These are phyloP conservation scores for Tetramitus jugosus DNA, from an alignment of 208 protist genomes.

Conservation along the genomic window DNA sequence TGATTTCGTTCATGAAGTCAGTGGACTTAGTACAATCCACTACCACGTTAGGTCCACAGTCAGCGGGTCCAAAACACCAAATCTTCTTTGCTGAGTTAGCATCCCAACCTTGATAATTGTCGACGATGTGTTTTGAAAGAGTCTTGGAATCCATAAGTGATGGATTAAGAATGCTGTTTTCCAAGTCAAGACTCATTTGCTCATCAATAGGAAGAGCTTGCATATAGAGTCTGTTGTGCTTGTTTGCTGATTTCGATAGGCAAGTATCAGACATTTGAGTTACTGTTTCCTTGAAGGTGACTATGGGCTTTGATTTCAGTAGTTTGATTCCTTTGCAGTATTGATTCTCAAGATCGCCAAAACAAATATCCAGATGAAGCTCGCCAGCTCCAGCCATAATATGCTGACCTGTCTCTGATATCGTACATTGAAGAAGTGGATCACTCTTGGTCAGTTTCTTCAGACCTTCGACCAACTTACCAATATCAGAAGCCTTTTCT, in stretches of 20 bases:
- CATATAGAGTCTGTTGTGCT: constrained; percentile 49
- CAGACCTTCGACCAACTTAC: constrained; percentile 63
- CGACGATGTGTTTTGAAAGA: constrained; percentile 41
- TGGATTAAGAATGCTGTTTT: constrained; percentile 30
- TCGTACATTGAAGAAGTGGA: constrained; percentile 36
- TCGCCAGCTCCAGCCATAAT: constrained; percentile 55
- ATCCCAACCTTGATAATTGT: constrained; percentile 64
- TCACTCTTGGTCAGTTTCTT: constrained; percentile 63
- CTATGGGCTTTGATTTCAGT: constrained; percentile 41
- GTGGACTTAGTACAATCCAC: constrained; percentile 43
- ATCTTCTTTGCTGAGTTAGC: constrained; percentile 30
- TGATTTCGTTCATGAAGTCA: constrained; percentile 48
- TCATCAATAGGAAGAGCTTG: constrained; percentile 35
- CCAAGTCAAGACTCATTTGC: constrained; percentile 42
- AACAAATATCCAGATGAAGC: constrained; percentile 52
- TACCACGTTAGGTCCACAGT: constrained; percentile 43
- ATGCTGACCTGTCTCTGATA: constrained; percentile 37
- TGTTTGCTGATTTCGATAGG: constrained; percentile 54
- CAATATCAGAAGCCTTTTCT: constrained; percentile 47
- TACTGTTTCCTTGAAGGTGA: constrained; percentile 51
- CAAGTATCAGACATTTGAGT: constrained; percentile 1
- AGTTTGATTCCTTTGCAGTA: constrained; percentile 36
- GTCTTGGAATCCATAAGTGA: constrained; percentile 47
- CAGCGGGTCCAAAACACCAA: constrained; percentile 40
- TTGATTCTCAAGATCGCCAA: constrained; percentile 48